Conservation (phyloP, 768 basidiomycete genomes). For the Rhodosporidiobolus sp. region DNA sequence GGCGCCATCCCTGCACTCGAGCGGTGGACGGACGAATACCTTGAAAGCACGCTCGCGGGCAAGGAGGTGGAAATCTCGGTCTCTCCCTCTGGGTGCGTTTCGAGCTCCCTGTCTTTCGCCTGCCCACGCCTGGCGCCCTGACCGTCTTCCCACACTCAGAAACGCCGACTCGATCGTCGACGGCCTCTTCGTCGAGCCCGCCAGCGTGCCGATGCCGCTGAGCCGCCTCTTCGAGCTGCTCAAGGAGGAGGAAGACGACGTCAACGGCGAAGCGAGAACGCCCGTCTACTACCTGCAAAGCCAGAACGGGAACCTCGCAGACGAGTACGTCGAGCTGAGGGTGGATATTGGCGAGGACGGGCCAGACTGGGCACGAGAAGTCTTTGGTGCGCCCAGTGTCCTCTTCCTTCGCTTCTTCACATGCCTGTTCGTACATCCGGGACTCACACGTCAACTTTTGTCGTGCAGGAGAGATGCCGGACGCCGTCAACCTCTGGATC, state of each 20-base stretch:
- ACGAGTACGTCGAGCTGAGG: slow-evolving; percentile 74
- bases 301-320: slow-evolving; percentile 77
- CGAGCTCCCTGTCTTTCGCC: neutral
- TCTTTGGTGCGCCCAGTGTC: slow-evolving; percentile 60
- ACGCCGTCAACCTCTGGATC: slow-evolving; percentile 92
- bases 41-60: slow-evolving; percentile 12
- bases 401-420: slow-evolving; percentile 8
- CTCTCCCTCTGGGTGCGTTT: slow-evolving; percentile 19
- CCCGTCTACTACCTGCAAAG: slow-evolving; percentile 75
- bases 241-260: neutral
- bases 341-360: slow-evolving; percentile 66
- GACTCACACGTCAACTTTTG: neutral
- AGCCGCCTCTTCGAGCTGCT: neutral
- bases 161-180: slow-evolving; percentile 38
- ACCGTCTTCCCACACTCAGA: neutral
- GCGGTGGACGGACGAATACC: slow-evolving; percentile 31
- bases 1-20: slow-evolving; percentile 10
- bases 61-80: slow-evolving; percentile 23
- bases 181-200: slow-evolving; percentile 36
- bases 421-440: slow-evolving; percentile 1
- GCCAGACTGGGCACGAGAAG: slow-evolving; percentile 66
- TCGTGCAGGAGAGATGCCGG: slow-evolving; percentile 59
- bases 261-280: neutral
- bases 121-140: too few relatives aligned
- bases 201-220: slow-evolving; percentile 20